Evolutionary conservation across 1,139 yeast genomes (phyloP).

Genomic region (Suhomyces maxii): DNA sequence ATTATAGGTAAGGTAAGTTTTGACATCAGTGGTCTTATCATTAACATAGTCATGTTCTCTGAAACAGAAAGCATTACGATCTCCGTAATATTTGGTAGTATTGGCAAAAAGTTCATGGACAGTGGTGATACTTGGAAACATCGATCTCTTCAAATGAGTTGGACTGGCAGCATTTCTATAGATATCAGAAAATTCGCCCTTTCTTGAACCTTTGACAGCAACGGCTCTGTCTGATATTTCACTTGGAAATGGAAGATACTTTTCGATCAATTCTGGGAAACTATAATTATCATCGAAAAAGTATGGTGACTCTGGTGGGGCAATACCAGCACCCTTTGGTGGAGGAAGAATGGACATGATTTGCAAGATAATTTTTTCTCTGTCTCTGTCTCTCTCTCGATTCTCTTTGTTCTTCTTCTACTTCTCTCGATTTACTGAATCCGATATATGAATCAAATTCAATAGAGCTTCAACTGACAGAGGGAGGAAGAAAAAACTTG

Average conservation of each 20-base stretch:
- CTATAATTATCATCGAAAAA: constrained; percentile 16
- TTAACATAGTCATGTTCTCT: constrained; percentile 21
- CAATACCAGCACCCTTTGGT: constrained; percentile 9
- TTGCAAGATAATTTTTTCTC: no score
- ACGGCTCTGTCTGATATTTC: constrained; percentile 16
- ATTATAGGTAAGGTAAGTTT: constrained; percentile 14
- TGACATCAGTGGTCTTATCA: constrained; percentile 14
- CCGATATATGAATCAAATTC: no score
- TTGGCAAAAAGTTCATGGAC: constrained; percentile 16
- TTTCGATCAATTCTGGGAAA: constrained; percentile 16
- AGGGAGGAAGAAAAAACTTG: neutral
- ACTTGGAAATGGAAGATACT: constrained; percentile 27
- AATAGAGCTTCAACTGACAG: no score
- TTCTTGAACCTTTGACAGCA: constrained; percentile 31
- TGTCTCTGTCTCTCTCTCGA: no score
- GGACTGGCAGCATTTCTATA: constrained; percentile 33
- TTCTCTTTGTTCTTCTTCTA: no score
- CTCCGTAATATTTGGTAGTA: constrained; percentile 15
- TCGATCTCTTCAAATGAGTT: constrained; percentile 22
- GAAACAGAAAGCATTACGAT: constrained; percentile 17
- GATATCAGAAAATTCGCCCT: constrained; percentile 32
- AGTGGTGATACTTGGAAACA: constrained; percentile 19
- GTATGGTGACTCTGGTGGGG: constrained; percentile 22
- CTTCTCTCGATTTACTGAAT: no score
- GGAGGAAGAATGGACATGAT: constrained; percentile 23